Conservation (phyloP, 2,329 filamentous ascomycete genomes). For the Pyrenophora tritici-repentis region DNA sequence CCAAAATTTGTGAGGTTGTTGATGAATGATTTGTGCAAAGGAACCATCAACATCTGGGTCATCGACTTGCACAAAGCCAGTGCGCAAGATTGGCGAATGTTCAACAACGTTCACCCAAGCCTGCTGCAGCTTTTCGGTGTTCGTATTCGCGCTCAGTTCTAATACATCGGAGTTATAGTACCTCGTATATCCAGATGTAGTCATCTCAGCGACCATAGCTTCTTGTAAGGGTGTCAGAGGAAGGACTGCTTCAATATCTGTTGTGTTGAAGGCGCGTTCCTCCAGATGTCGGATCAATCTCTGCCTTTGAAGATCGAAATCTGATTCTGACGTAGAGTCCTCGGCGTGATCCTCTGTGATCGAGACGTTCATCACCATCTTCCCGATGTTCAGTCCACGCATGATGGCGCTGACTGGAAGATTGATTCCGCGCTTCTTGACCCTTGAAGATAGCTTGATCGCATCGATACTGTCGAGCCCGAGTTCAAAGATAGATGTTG, state of each 20-base stretch:
- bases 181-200: constrained; percentile 70
- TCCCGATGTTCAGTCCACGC: constrained; percentile 68
- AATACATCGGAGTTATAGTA: constrained; percentile 89
- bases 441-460: constrained; percentile 77
- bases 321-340: constrained; percentile 11
- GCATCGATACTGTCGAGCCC: constrained; percentile 92
- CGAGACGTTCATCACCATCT: constrained; percentile 54
- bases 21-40: constrained; percentile 62
- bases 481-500: constrained; percentile 75
- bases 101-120: constrained; percentile 68
- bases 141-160: constrained; percentile 59
- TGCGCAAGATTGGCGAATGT: constrained; percentile 73
- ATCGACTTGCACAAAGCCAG: constrained; percentile 70
- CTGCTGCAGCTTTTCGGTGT: constrained; percentile 60
- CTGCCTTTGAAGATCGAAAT: constrained; percentile 27
- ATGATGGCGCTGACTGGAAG: constrained; percentile 79
- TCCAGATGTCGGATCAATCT: constrained; percentile 49
- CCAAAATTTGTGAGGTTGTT: constrained; percentile 43
- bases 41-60: constrained; percentile 61
- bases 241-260: constrained; percentile 62
- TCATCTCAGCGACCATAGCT: constrained; percentile 81
- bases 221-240: constrained; percentile 86
- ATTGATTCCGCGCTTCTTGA: constrained; percentile 64
- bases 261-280: constrained; percentile 41
- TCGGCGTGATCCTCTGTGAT: constrained; percentile 2